Percentiles rank a stretch among this genome's conserved stretches.
Evolutionary conservation across 106 monocot species (phyloP).

Genomic region (Dendrobium huoshanense): DNA sequence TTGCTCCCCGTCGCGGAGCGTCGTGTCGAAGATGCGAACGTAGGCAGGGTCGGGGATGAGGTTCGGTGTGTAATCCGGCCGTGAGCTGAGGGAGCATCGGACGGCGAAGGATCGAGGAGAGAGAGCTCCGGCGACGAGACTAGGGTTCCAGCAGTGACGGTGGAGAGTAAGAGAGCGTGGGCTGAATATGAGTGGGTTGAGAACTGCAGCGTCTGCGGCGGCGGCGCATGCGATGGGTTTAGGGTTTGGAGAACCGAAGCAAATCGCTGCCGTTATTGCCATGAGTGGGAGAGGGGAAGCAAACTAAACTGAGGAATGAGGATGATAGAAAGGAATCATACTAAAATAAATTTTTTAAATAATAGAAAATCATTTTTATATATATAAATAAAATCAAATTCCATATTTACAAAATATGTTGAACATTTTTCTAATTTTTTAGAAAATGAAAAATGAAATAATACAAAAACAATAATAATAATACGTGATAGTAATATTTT

Average conservation of each 20-base stretch:
- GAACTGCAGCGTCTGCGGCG: not conserved
- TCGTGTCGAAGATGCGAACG: constrained; percentile 89
- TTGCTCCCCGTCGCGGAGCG: constrained; percentile 98
- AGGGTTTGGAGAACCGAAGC: constrained; percentile 13
- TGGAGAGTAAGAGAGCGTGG: constrained; percentile 6
- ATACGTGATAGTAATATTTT: no score
- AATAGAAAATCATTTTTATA: no score
- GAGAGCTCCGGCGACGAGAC: not conserved
- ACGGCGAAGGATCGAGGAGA: not conserved
- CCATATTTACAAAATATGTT: no score
- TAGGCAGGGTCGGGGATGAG: constrained; percentile 67
- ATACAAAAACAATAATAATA: no score
- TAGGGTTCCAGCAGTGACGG: not conserved
- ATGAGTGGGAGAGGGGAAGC: not conserved
- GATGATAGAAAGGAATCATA: not conserved
- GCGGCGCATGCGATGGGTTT: not conserved
- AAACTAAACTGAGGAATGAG: no score
- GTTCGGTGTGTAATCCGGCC: constrained; percentile 71
- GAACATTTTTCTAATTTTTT: no score
- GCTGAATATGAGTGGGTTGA: not conserved
- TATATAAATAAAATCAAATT: no score
- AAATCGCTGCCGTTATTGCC: not conserved
- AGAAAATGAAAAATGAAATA: no score
- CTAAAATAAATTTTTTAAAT: no score
- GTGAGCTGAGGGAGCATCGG: constrained; percentile 26